These are phyloP conservation scores for Yamadazyma sp. DNA, from an alignment of 1,139 yeast genomes.

Conservation along the genomic window DNA sequence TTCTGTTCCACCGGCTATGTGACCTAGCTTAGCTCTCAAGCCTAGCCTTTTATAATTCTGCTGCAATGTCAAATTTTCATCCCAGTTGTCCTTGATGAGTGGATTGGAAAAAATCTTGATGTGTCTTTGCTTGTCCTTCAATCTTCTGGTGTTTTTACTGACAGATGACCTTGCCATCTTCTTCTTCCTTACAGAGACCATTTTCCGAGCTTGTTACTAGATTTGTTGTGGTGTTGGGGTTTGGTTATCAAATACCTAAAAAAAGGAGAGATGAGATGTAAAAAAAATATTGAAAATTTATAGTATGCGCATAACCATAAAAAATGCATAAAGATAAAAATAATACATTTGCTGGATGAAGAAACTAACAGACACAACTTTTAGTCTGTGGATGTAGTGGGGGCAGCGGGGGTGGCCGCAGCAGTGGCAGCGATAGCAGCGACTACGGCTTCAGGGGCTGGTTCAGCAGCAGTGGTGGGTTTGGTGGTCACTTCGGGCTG, in stretches of 20 bases:
- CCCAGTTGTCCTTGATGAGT: conserved; percentile 89
- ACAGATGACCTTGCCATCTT: conserved; percentile 76
- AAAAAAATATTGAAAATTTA: neutral
- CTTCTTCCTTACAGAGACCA: conserved; percentile 86
- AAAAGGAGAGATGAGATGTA: conserved; percentile 5
- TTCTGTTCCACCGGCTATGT: conserved; percentile 69
- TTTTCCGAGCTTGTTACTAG: conserved; percentile 18
- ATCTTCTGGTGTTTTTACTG: conserved; percentile 64
- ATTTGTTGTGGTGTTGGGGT: neutral
- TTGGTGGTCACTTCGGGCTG: no score
- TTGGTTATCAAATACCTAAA: neutral
- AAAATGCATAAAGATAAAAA: neutral
- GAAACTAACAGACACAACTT: neutral
- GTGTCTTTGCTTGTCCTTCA: conserved; percentile 67
- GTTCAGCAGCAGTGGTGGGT: neutral
- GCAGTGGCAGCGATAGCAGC: neutral
- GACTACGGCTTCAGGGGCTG: neutral
- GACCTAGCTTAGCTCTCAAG: conserved; percentile 63
- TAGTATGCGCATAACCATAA: conserved; percentile 3
- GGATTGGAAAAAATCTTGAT: conserved; percentile 70
- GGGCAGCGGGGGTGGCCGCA: conserved; percentile 2
- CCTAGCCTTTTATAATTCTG: conserved; percentile 86
- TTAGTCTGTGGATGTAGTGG: conserved; percentile 4
- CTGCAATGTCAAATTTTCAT: conserved; percentile 70
- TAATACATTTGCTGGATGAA: conserved; percentile 1